phyloP scores from a whole-genome alignment of 108 stramenopile species.

The Fragilaria radians region DNA sequence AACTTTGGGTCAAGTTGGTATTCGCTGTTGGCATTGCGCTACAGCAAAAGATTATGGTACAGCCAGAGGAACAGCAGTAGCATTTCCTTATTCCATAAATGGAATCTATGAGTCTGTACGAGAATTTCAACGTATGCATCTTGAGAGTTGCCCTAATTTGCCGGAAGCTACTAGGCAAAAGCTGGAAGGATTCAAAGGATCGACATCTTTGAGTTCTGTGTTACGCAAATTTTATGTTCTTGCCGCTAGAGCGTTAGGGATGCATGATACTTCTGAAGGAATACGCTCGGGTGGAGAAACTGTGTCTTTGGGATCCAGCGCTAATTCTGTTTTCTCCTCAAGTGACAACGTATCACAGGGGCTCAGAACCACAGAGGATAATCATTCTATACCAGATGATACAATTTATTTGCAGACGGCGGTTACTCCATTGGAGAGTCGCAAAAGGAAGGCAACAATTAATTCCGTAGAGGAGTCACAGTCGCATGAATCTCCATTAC shows the following conservation, averaged over 20 bases:
- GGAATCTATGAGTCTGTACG: slow-evolving; percentile 79
- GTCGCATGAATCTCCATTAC: neutral
- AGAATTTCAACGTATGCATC: slow-evolving; percentile 74
- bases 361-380: neutral
- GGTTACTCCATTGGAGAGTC: slow-evolving; percentile 4
- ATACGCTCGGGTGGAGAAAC: slow-evolving; percentile 58
- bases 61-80: slow-evolving; percentile 45
- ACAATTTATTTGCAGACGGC: neutral
- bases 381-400: neutral
- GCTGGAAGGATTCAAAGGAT: slow-evolving; percentile 41
- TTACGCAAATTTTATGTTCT: slow-evolving; percentile 74
- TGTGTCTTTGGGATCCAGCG: slow-evolving; percentile 24
- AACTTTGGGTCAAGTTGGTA: slow-evolving; percentile 66
- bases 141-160: slow-evolving; percentile 59
- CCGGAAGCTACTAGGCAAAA: slow-evolving; percentile 37
- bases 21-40: slow-evolving; percentile 77
- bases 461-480: neutral
- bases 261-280: slow-evolving; percentile 62
- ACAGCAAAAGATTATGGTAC: slow-evolving; percentile 16
- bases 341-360: neutral
- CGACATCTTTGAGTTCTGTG: slow-evolving; percentile 69
- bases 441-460: slow-evolving; percentile 1
- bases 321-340: slow-evolving; percentile 26
- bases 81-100: slow-evolving; percentile 70
- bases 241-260: slow-evolving; percentile 67